Conservation (phyloP, 2,329 filamentous ascomycete genomes). For the Venturia aucupariae region DNA sequence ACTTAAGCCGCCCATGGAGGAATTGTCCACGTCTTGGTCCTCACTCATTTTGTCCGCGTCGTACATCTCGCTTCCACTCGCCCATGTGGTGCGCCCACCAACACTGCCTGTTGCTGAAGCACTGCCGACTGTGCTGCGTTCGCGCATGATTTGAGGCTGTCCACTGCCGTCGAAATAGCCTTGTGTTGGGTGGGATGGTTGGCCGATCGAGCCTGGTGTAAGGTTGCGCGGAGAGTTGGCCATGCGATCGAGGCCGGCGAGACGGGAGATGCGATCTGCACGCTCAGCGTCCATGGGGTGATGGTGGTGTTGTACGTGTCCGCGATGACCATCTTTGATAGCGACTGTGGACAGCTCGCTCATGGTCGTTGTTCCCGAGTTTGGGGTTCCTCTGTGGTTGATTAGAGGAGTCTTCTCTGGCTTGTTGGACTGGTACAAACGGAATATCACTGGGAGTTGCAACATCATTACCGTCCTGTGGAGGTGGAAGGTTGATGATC, state of each 20-base stretch:
- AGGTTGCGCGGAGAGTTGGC: slow-evolving; percentile 37
- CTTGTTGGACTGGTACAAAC: neutral
- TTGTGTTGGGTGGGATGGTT: slow-evolving; percentile 25
- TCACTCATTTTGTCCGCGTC: slow-evolving; percentile 65
- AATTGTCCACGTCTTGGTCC: slow-evolving; percentile 44
- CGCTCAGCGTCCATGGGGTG: slow-evolving; percentile 83
- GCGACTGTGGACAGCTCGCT: slow-evolving; percentile 87
- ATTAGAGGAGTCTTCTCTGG: neutral
- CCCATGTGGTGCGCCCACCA: slow-evolving; percentile 57
- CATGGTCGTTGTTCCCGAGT: slow-evolving; percentile 83
- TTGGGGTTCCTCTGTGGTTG: slow-evolving; percentile 70
- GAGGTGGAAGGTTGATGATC: slow-evolving; percentile 12
- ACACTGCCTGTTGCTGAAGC: slow-evolving; percentile 79
- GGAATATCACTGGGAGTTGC: slow-evolving; percentile 10
- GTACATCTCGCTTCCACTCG: slow-evolving; percentile 49
- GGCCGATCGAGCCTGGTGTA: slow-evolving; percentile 27
- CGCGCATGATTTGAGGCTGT: slow-evolving; percentile 52
- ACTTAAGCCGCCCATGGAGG: slow-evolving; percentile 68
- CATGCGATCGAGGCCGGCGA: slow-evolving; percentile 83
- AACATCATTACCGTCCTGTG: neutral
- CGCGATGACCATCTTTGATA: slow-evolving; percentile 92
- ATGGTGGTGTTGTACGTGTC: slow-evolving; percentile 58
- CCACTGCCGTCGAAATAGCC: slow-evolving; percentile 73
- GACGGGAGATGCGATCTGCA: slow-evolving; percentile 87
- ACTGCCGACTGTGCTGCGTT: slow-evolving; percentile 82